A percentile compares a stretch with the other conserved stretches of the same genome.
These are phyloP conservation scores for Xylaria intraflava DNA, from an alignment of 495 filamentous ascomycete species.

Conservation along the genomic window DNA sequence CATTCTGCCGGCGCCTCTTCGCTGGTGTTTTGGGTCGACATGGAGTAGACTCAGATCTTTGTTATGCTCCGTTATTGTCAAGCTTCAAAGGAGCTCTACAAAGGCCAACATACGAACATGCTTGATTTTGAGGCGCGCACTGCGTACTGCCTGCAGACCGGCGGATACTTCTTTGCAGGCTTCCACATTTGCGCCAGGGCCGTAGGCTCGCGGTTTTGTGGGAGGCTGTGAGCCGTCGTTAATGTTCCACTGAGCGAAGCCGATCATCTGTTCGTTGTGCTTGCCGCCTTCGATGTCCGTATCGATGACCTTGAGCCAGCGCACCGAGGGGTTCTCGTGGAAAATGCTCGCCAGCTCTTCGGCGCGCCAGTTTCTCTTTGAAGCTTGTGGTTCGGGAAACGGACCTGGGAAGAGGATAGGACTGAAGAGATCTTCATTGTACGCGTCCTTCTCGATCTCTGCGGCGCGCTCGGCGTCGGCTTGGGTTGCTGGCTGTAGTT, in stretches of 20 bases:
- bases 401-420: constrained; percentile 29
- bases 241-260: constrained; percentile 32
- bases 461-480: constrained; percentile 24
- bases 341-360: constrained; percentile 14
- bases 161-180: constrained; percentile 30
- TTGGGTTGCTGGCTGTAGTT: constrained; percentile 22
- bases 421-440: constrained; percentile 26
- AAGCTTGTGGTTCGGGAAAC: constrained; percentile 19
- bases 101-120: constrained; percentile 18
- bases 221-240: constrained; percentile 15
- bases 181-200: constrained; percentile 20
- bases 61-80: background rate
- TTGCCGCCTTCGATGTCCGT: constrained; percentile 21
- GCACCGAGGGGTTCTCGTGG: constrained; percentile 15
- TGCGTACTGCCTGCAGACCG: constrained; percentile 5
- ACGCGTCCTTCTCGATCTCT: constrained; percentile 28
- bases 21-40: constrained; percentile 21
- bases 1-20: constrained; percentile 20
- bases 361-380: constrained; percentile 14
- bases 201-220: constrained; percentile 14
- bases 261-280: constrained; percentile 23
- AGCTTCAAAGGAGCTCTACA: background rate
- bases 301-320: constrained; percentile 30
- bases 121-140: constrained; percentile 14
- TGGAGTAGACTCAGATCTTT: constrained; percentile 21